Base-by-base conservation (phyloP, 2,329 filamentous ascomycete genomes). In the Fusarium pseudograminearum region DNA sequence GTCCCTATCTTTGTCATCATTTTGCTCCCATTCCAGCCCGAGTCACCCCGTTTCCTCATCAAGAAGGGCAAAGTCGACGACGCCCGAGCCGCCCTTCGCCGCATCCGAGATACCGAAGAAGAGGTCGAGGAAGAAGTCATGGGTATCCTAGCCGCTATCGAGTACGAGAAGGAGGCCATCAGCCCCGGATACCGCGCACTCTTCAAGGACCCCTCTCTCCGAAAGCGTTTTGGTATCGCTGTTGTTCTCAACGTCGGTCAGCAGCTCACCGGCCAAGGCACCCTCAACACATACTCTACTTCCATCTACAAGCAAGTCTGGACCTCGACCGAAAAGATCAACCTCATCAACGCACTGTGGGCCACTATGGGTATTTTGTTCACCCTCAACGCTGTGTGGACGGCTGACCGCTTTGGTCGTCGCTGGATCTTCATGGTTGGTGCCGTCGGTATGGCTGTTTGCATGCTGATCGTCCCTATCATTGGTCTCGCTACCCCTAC, bases 251-350 rank as follows among this genome's bases (percentile, higher is more conserved):
- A 93, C 76, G 84, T 89, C 46, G 90, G 90, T 46, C 90, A 92
- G 78, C 90, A 93, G 77, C 84, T 93, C 41, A 91, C 90, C 7
- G 90, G 90, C 22, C 90, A 93, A 78, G 91, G 90, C 67, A 90
- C 89, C 2, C 83, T 93, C 69, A 93, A 92, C 83, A 86, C 86
- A 5, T 93, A 93, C 83, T 90, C 87, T 22, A 91, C 90, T n/a
- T 86, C 87, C 71, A 90, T 93, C 74, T 93, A 93, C 82, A 87
- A 91, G 80, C 89, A 90, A 76, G 86, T 92, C 26, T 93, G 90
- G 82, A 83, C 80, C 26, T 83, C 79, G 56, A 80, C 79, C 57
- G 81, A 85, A 51, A 88, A 85, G 24, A 91, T 92, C 76, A 89
- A 89, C 67, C 83, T 93, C 33, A 93, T 93, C 83, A 93, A 93